Conservation (phyloP, 257 asterid species). For the Lantana camara region DNA sequence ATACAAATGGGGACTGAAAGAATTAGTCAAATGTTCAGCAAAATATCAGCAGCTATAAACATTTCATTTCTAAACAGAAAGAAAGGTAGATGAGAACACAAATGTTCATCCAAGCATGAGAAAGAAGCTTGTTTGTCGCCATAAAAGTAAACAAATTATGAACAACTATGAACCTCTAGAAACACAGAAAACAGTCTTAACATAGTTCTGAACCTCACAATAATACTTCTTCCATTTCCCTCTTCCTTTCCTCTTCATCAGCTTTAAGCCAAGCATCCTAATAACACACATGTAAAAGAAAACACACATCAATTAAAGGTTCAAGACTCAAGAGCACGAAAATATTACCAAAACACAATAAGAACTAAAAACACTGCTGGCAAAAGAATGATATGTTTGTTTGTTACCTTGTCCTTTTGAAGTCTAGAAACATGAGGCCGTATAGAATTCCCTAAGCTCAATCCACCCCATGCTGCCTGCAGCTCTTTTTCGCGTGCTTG, state of each 20-base stretch:
- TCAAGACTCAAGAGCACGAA: background rate
- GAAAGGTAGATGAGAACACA: no score
- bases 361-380: no score
- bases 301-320: background rate
- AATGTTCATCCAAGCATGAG: slow-evolving; percentile 18
- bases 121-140: background rate
- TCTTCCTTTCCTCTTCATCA: slow-evolving; percentile 78
- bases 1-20: background rate
- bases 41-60: background rate
- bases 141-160: background rate
- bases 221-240: slow-evolving; percentile 28
- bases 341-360: no score
- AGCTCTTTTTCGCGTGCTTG: slow-evolving; percentile 77
- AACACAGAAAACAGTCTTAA: background rate
- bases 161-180: background rate
- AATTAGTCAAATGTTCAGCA: background rate
- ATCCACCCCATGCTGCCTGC: slow-evolving; percentile 89
- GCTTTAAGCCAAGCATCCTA: slow-evolving; percentile 95
- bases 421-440: slow-evolving; percentile 85
- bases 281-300: background rate
- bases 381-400: slow-evolving; percentile 3
- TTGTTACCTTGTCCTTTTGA: slow-evolving; percentile 81
- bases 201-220: slow-evolving; percentile 4
- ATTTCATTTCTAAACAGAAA: background rate
- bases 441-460: slow-evolving; percentile 85